Percentiles rank a stretch among this genome's conserved stretches.
Evolutionary conservation across 2,329 filamentous ascomycete species (phyloP).

Genomic region (Ascochyta koolunga): DNA sequence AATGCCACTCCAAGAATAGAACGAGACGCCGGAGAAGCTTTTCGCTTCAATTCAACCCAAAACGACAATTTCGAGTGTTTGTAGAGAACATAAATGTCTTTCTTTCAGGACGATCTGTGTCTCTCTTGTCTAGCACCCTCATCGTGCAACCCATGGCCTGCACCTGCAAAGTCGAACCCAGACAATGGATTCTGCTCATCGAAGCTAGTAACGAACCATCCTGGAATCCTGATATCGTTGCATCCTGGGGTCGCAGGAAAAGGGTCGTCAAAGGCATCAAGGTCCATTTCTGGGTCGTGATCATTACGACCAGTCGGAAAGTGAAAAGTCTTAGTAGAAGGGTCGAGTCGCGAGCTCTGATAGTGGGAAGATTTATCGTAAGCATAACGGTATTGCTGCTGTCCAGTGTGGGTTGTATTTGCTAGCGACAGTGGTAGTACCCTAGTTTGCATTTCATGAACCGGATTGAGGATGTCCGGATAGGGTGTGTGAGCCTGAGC

Average conservation of each 20-base stretch:
- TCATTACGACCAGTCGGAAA: neutral
- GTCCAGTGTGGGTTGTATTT: neutral
- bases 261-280: neutral
- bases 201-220: constrained; percentile 22
- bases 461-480: constrained; percentile 10
- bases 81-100: too few species aligned
- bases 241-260: neutral
- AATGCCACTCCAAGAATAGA: too few species aligned
- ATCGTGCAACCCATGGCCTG: neutral
- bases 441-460: constrained; percentile 1
- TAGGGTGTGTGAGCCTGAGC: neutral
- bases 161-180: neutral
- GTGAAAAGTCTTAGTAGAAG: neutral
- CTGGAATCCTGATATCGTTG: constrained; percentile 5
- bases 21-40: too few species aligned
- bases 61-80: too few species aligned
- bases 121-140: neutral
- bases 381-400: neutral
- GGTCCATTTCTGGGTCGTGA: neutral
- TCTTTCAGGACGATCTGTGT: neutral
- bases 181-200: constrained; percentile 22
- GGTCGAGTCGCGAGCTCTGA: neutral
- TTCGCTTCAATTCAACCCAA: too few species aligned
- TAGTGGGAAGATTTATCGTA: neutral
- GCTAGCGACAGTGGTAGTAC: neutral